Base-by-base conservation (phyloP, 345 rosid species). In the Melastoma malabathricum region DNA sequence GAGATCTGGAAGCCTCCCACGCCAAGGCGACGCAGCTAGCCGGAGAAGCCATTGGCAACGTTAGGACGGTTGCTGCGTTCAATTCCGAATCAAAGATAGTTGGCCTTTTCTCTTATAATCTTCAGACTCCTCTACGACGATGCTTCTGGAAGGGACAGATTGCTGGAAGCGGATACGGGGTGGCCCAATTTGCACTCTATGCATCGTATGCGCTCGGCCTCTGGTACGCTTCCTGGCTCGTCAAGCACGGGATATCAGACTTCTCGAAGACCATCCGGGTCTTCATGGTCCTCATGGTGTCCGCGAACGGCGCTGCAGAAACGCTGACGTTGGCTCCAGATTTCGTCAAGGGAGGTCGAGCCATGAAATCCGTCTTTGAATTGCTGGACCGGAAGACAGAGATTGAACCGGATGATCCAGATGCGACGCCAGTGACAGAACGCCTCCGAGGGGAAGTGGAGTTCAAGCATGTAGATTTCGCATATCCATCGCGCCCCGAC, bases 121-220 rank as follows among this genome's bases (percentile, higher is more conserved):
- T 92, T 17, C 77, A 87, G 64, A 67, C 58, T 49, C 98, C 98
- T 0, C 55, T 92, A 22, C 75, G 71, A 41, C 85, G 89, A 10
- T 92, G 98, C 71, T 92, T 92, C 65, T 92, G 98, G 98, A 92
- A 92, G 72, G 98, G 98, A 22, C 96, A 92, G 70, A 84, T 92
- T 25, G 96, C 96, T 13, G 98, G 98, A 61, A 84, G 88, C 53
- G 98, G 98, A 25, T 92, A 66, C 18, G 98, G 98, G 15, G 76
- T 92, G 17, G 98, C 98, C 61, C 98, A 92, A 63, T 92, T 92
- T 60, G 60, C 75, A 52, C 93, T 92, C 23, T 92, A 92, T 49
- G 96, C 93, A 54, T 87, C 98, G 23, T 92, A 92, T 56, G 93
- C 98, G 61, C 95, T 92, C 6, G 96, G 98, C n/a, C 80, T 92